A percentile compares a stretch with the other conserved stretches of the same genome.
These are phyloP conservation scores for Rehmannia glutinosa DNA, from an alignment of 257 asterid species.

Conservation along the genomic window DNA sequence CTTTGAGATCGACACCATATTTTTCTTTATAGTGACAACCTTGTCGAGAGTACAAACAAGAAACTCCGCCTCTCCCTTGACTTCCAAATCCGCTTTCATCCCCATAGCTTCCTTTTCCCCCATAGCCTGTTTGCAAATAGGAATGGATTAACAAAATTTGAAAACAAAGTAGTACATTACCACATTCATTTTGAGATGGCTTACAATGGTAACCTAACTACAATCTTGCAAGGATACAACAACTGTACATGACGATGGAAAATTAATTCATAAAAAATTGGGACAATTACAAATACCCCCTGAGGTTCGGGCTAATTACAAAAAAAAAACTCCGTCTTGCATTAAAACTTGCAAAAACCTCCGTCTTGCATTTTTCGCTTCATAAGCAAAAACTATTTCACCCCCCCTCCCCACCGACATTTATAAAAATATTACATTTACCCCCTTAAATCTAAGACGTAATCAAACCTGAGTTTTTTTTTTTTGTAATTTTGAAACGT, in stretches of 20 bases:
- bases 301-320: neutral
- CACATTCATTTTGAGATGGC: neutral
- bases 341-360: too few relatives aligned
- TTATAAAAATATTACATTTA: too few relatives aligned
- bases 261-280: neutral
- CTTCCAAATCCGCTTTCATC: constrained; percentile 59
- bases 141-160: neutral
- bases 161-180: neutral
- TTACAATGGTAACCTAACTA: neutral
- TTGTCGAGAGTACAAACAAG: constrained; percentile 64
- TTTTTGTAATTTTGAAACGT: too few relatives aligned
- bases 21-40: constrained; percentile 59
- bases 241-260: too few relatives aligned
- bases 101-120: constrained; percentile 75
- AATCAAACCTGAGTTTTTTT: too few relatives aligned
- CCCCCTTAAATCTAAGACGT: too few relatives aligned
- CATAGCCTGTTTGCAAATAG: constrained; percentile 51
- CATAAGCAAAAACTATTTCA: too few relatives aligned
- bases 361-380: too few relatives aligned
- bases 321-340: too few relatives aligned
- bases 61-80: constrained; percentile 67
- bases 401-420: too few relatives aligned
- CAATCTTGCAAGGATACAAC: too few relatives aligned
- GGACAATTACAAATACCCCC: neutral
- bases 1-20: constrained; percentile 69